A percentile compares a stretch with the other conserved stretches of the same genome.
Evolutionary conservation across 352 stramenopile genomes (phyloP).

Genomic region (Phytophthora rubi): DNA sequence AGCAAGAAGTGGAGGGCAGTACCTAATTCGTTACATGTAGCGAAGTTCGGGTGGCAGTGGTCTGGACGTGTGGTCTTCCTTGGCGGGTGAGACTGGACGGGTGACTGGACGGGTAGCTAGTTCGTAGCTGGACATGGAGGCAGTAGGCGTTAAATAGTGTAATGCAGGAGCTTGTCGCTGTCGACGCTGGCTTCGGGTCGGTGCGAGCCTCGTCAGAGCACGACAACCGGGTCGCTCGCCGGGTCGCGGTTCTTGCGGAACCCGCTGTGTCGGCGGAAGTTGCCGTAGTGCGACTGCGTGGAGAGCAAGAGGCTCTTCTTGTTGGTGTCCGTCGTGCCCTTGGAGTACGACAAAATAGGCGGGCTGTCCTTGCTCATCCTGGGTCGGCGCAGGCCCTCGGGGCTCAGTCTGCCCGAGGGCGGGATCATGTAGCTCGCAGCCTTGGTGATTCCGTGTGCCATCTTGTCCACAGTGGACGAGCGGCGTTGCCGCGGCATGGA

Average conservation of each 20-base stretch:
- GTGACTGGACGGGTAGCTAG: conserved; percentile 27
- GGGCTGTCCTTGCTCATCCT: conserved; percentile 45
- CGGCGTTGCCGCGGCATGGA: conserved; percentile 39
- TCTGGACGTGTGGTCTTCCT: conserved; percentile 22
- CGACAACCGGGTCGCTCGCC: conserved; percentile 41
- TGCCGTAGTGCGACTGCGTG: conserved; percentile 53
- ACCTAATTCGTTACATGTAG: not conserved
- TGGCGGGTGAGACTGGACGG: not conserved
- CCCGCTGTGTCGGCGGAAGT: conserved; percentile 60
- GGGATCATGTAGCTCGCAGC: conserved; percentile 43
- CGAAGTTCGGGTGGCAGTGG: conserved; percentile 15
- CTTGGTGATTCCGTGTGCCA: conserved; percentile 40
- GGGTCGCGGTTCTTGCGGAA: conserved; percentile 59
- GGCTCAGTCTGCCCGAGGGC: conserved; percentile 14
- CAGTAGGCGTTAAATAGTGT: conserved; percentile 32
- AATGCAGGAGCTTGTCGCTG: not conserved
- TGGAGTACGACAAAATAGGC: conserved; percentile 46
- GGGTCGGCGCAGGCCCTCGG: conserved; percentile 23
- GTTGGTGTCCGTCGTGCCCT: conserved; percentile 39
- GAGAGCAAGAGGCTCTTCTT: conserved; percentile 50
- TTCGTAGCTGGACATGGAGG: conserved; percentile 20
- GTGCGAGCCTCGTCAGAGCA: conserved; percentile 8
- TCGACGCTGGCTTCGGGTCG: conserved; percentile 3
- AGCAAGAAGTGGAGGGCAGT: conserved; percentile 6
- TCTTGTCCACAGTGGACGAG: conserved; percentile 39